Percentiles rank a stretch among this genome's conserved stretches.
Conservation (phyloP, 192 early-diverging fungal genomes). For the Mortierella antarctica region DNA sequence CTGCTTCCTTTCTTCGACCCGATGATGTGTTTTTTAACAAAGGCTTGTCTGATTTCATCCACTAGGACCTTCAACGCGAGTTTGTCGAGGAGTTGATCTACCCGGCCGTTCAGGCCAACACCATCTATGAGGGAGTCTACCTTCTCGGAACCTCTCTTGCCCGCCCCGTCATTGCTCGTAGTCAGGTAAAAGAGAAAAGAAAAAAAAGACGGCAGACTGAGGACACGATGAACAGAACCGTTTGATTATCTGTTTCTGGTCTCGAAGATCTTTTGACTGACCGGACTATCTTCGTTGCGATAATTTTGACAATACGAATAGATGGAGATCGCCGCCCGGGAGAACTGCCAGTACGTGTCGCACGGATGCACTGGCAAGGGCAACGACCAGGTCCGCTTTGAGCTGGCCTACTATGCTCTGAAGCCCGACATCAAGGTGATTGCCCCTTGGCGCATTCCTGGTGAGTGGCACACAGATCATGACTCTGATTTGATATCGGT, state of each 20-base stretch:
- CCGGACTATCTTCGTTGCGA: background rate
- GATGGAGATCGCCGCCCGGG: constrained; percentile 92
- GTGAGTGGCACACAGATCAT: constrained; percentile 44
- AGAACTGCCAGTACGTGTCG: constrained; percentile 96
- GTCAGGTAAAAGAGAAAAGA: constrained; percentile 58
- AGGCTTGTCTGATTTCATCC: background rate
- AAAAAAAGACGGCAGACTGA: background rate
- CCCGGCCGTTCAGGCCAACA: constrained; percentile 94
- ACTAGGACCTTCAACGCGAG: constrained; percentile 89
- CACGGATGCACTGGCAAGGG: constrained; percentile 99
- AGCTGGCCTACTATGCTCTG: constrained; percentile 97
- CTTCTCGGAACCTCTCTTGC: constrained; percentile 98
- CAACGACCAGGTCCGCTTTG: constrained; percentile 99
- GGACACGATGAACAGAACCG: background rate
- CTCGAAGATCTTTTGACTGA: too few species aligned
- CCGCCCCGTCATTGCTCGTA: constrained; percentile 93
- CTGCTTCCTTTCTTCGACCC: background rate
- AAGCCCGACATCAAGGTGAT: constrained; percentile 95
- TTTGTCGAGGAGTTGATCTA: constrained; percentile 95
- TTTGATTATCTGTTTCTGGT: background rate
- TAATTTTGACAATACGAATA: constrained; percentile 44
- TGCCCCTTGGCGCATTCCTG: constrained; percentile 95
- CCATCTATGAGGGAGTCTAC: constrained; percentile 95
- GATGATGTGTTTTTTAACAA: background rate
- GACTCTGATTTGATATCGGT: constrained; percentile 1